Conservation (phyloP, 2,329 filamentous ascomycete species). For the Phaeosphaeria sp. region DNA sequence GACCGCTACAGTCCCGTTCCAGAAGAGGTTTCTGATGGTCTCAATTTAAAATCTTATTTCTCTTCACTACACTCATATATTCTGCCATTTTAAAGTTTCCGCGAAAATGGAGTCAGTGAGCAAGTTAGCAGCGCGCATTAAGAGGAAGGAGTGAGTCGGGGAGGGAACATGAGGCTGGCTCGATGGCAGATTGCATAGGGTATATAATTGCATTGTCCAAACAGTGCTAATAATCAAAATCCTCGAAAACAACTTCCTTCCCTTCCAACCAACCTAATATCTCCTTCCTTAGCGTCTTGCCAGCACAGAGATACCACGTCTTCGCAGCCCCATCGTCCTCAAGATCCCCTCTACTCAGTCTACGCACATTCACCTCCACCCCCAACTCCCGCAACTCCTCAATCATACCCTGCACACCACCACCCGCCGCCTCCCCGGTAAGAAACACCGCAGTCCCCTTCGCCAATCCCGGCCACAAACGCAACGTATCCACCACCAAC, state of each 20-base stretch:
- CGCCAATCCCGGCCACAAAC: conserved; percentile 59
- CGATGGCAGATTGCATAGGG: too few relatives aligned
- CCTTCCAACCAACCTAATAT: conserved; percentile 58
- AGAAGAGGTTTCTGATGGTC: too few relatives aligned
- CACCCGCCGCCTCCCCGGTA: conserved; percentile 54
- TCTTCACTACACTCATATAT: too few relatives aligned
- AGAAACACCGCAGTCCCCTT: conserved; percentile 67
- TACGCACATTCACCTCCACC: conserved; percentile 50
- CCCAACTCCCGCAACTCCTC: conserved; percentile 39
- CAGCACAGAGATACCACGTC: conserved; percentile 68
- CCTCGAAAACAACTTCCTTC: conserved; percentile 55
- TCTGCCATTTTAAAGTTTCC: too few relatives aligned
- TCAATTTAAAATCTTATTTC: too few relatives aligned
- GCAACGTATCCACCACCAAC: conserved; percentile 67
- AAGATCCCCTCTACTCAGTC: conserved; percentile 56
- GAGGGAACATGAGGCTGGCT: too few relatives aligned
- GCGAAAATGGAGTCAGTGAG: too few relatives aligned
- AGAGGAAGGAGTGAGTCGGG: too few relatives aligned
- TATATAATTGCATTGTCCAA: too few relatives aligned
- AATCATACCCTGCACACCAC: conserved; percentile 36
- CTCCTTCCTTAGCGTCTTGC: conserved; percentile 56
- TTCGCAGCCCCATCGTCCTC: conserved; percentile 37
- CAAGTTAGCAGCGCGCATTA: too few relatives aligned
- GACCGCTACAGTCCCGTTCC: too few relatives aligned
- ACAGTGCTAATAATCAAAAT: conserved; percentile 50